Evolutionary conservation across 73 alveolate genomes (phyloP).

Genomic region (Paramecium octaurelia): DNA sequence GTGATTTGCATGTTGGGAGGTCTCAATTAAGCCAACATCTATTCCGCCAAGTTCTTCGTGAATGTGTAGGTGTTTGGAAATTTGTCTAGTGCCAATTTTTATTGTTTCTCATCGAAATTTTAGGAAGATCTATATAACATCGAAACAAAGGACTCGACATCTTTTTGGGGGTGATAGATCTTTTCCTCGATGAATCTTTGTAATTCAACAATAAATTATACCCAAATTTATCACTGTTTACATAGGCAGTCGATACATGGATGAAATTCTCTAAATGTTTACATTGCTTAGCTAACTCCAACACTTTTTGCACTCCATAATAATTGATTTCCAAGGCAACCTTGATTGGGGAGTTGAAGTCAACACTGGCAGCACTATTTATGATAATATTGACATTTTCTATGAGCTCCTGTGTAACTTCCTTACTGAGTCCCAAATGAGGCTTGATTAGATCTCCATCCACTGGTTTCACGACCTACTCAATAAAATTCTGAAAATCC

Average conservation of each 20-base stretch:
- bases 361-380: conserved; percentile 82
- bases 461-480: conserved; percentile 66
- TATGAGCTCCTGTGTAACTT: conserved; percentile 51
- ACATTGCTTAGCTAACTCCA: conserved; percentile 74
- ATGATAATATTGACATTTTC: conserved; percentile 70
- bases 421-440: conserved; percentile 66
- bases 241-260: conserved; percentile 76
- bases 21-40: conserved; percentile 66
- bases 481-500: conserved; percentile 60
- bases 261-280: conserved; percentile 64
- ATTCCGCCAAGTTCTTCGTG: conserved; percentile 84
- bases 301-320: conserved; percentile 70
- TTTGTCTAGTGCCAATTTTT: conserved; percentile 65
- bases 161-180: conserved; percentile 16
- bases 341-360: conserved; percentile 70
- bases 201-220: background rate
- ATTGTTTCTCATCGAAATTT: background rate
- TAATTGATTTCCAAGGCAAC: conserved; percentile 76
- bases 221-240: conserved; percentile 75
- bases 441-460: conserved; percentile 64
- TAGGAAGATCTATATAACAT: background rate
- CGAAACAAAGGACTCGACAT: background rate
- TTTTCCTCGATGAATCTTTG: conserved; percentile 15
- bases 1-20: conserved; percentile 68
- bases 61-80: conserved; percentile 92